A percentile compares a stretch with the other conserved stretches of the same genome.
Conservation (phyloP, 352 stramenopile species). For the Phytophthora sp. region DNA sequence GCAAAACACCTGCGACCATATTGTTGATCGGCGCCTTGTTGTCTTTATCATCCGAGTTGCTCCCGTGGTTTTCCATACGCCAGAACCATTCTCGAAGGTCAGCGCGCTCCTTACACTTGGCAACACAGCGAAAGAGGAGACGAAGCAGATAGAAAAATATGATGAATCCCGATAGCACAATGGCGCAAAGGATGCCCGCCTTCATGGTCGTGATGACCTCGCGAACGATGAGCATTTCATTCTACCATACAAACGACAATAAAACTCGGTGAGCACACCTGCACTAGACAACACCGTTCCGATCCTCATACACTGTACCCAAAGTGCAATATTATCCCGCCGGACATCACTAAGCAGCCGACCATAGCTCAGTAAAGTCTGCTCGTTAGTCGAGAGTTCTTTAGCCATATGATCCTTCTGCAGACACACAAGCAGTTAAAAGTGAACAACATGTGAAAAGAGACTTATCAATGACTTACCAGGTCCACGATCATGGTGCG, state of each 20-base stretch:
- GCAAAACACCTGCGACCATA: slow-evolving; percentile 41
- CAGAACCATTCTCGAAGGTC: slow-evolving; percentile 83
- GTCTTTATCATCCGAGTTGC: slow-evolving; percentile 1
- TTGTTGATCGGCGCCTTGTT: slow-evolving; percentile 6
- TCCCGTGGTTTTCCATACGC: slow-evolving; percentile 53
- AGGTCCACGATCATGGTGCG: slow-evolving; percentile 53
- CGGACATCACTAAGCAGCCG: slow-evolving; percentile 47
- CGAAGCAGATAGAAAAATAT: slow-evolving; percentile 79
- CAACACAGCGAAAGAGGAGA: slow-evolving; percentile 71
- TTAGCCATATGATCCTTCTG: slow-evolving; percentile 49
- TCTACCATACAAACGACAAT: slow-evolving; percentile 38
- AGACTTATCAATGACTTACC: no score
- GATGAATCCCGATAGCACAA: slow-evolving; percentile 72
- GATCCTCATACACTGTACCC: slow-evolving; percentile 32
- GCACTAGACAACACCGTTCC: neutral
- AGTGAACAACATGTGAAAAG: neutral
- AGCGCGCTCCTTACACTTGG: slow-evolving; percentile 71
- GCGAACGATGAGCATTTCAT: slow-evolving; percentile 79
- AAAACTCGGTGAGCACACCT: neutral
- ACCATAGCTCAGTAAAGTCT: slow-evolving; percentile 39
- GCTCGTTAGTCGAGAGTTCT: slow-evolving; percentile 41
- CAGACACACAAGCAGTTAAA: slow-evolving; percentile 8
- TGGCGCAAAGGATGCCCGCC: slow-evolving; percentile 74
- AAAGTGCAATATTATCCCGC: slow-evolving; percentile 60
- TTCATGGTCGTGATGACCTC: slow-evolving; percentile 91